Evolutionary conservation across 2,329 filamentous ascomycete species (phyloP), one percentile per base, ranked within the genome.

Genomic region (Ophiocordyceps polyrhachis-furcata): DNA sequence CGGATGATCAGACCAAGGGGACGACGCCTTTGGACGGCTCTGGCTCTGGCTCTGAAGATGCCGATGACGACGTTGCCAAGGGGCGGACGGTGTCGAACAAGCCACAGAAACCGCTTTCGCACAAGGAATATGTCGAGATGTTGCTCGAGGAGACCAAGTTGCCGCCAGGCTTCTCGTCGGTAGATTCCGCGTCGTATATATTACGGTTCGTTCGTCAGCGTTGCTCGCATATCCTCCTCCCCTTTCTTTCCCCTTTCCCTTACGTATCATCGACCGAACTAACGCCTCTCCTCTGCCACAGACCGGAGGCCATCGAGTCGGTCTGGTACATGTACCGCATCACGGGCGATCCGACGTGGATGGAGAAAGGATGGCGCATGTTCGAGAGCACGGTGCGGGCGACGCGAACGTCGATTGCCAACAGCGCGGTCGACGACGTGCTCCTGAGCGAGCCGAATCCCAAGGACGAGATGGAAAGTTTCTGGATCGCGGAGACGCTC

Each of bases 251-350:
- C 32, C 32, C 32, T n/a, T 6, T 4, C 19, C 7, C 13, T 25
- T 15, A 20, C 38, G 2, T 12, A 12, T n/a, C 20, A 12, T n/a
- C 6, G 8, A 12, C 38, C 21, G 17, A 11, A 3, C 20, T 40
- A 2, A 6, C 38, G 21, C 3, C 21, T 11, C 2, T n/a, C 15
- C 19, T 21, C 7, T 20, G 6, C 13, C 6, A 14, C 32, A 83
- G 82, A 20, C 84, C 85, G 19, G 86, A 93, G 65, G 84, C 83
- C 1, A 87, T 93, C 52, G 86, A 93, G 55, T 86, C 81, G 1
- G 78, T 93, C 14, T 93, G 86, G 72, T 83, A 88, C 63, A 80
- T 93, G 68, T 91, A 93, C 64, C 83, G 87, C 56, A 85, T 93
- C 61, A 93, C 85, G 0, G 87, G 85, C 42, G 81, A 91, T 50